phyloP scores from a whole-genome alignment of 495 filamentous ascomycete genomes.

The Haplographium delicatum region DNA sequence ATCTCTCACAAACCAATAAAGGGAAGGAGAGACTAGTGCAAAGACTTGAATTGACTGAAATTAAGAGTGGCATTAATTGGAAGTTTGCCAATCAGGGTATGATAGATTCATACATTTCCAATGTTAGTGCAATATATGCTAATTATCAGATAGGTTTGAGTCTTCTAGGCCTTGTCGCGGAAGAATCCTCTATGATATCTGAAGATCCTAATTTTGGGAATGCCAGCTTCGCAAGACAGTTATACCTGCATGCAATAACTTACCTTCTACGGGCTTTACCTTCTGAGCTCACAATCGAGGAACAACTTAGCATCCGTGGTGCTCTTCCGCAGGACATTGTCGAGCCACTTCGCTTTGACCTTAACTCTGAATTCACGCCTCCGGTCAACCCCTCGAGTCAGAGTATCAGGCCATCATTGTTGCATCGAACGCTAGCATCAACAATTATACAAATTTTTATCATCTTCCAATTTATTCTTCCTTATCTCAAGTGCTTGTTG shows the following conservation, averaged over 20 bases:
- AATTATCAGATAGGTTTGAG: conserved; percentile 27
- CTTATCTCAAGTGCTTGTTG: conserved; percentile 52
- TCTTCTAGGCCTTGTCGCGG: conserved; percentile 31
- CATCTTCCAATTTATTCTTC: conserved; percentile 49
- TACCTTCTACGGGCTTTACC: conserved; percentile 67
- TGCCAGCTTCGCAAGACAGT: conserved; percentile 47
- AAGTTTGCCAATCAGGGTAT: conserved; percentile 42
- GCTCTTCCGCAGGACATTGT: conserved; percentile 37
- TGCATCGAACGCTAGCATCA: conserved; percentile 54
- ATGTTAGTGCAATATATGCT: not conserved
- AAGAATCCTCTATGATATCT: conserved; percentile 29
- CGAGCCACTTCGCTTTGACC: conserved; percentile 17
- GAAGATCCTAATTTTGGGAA: conserved; percentile 24
- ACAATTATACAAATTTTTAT: conserved; percentile 53
- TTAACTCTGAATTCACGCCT: not conserved
- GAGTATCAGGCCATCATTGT: conserved; percentile 36
- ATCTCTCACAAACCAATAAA: not conserved
- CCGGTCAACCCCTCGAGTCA: not conserved
- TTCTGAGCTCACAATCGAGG: conserved; percentile 44
- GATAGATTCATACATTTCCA: not conserved
- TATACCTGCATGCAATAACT: conserved; percentile 60
- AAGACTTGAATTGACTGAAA: conserved; percentile 20
- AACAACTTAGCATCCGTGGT: conserved; percentile 38
- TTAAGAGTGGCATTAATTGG: conserved; percentile 36
- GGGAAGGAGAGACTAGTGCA: not conserved